Base-by-base conservation (phyloP, 352 stramenopile species). In the Globisporangium heterothallicum region DNA sequence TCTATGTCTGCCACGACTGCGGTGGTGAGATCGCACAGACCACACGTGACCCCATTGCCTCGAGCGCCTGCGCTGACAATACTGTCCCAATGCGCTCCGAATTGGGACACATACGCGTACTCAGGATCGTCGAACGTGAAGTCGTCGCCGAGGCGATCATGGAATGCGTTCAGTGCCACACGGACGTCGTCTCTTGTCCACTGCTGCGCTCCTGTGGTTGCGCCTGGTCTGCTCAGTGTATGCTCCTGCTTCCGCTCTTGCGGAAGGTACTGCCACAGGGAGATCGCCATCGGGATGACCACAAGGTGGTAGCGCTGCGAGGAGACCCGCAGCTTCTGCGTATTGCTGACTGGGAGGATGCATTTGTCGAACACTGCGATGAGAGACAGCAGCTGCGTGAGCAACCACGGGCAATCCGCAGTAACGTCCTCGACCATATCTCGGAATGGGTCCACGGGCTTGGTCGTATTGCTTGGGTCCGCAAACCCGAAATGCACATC, bases 31-130 rank as follows among this genome's bases (percentile, higher is more conserved):
- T 38, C 18, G 12, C 44, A 51, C 9, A 51, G 18, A 16, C 24
- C 38, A 8, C 19, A 29, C 22, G 25, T 14, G n/a, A 29, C 18
- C 18, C 14, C n/a, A 9, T 5, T 8, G 3, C 27, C 18, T 12
- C 2, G 6, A n/a, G 0, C 44, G 27, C 41, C 21, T 4, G 18
- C 14, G 7, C 27, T 6, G 27, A n/a, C 13, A 21, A 51, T 51
- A 22, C 44, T 51, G 18, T 51, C 44, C 44, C 44, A 51, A 19
- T 51, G 44, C 27, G 44, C 44, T 34, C 44, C 44, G 12, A 51
- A 51, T 22, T 41, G 44, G 6, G 44, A 41, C 18, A 51, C 44
- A 22, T 38, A 36, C 16, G 27, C 27, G 13, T 25, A 41, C 0
- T 34, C 27, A 10, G 26, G 18, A 4, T 26, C 18, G 3, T 41